Evolutionary conservation across 2,329 filamentous ascomycete genomes (phyloP).

Genomic region (Colletotrichum cuscutae): DNA sequence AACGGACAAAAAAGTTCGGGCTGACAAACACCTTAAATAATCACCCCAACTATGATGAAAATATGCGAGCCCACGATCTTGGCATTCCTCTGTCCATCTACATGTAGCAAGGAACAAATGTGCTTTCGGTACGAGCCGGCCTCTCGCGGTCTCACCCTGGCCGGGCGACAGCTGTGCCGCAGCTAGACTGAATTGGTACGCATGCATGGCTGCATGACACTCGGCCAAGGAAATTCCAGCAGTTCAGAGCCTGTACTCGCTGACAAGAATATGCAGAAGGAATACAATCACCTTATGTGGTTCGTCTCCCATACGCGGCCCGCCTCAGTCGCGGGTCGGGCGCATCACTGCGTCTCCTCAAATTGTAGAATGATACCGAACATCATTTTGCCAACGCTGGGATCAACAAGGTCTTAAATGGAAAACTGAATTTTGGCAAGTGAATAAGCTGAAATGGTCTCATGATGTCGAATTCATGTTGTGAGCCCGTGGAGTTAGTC

Average conservation of each 20-base stretch:
- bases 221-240: neutral
- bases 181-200: neutral
- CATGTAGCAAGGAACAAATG: neutral
- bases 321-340: no score
- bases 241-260: neutral
- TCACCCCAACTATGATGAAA: neutral
- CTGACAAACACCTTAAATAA: neutral
- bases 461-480: neutral
- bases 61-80: neutral
- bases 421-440: neutral
- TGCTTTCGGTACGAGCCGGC: neutral
- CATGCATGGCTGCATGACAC: neutral
- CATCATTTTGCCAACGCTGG: no score
- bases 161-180: slow-evolving; percentile 21
- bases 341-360: neutral
- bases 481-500: neutral
- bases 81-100: neutral
- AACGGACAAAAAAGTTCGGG: neutral
- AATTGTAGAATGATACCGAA: no score
- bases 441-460: neutral
- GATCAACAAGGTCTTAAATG: neutral
- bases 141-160: slow-evolving; percentile 2
- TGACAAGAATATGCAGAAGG: neutral
- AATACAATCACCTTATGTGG: neutral
- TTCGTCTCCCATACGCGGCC: neutral